These are phyloP conservation scores for Fusarium sp. DNA, from an alignment of 2,329 filamentous ascomycete species.

Conservation along the genomic window DNA sequence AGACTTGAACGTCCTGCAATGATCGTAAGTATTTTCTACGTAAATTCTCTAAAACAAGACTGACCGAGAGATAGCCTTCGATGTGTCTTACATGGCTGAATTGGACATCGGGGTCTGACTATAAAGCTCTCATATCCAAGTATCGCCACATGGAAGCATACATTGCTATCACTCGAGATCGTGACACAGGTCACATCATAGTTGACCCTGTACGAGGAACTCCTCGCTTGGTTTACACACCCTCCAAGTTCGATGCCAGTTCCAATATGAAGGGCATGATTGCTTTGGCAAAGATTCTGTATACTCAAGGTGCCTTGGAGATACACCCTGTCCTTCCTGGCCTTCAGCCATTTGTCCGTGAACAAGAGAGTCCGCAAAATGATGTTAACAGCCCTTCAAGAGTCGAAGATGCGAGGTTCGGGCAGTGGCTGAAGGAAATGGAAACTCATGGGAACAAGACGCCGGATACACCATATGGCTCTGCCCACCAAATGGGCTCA, in stretches of 20 bases:
- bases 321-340: neutral
- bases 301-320: neutral
- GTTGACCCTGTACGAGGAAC: neutral
- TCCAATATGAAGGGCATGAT: conserved; percentile 1
- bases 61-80: neutral
- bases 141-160: conserved; percentile 7
- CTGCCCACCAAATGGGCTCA: conserved; percentile 8
- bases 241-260: conserved; percentile 4
- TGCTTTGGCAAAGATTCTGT: conserved; percentile 3
- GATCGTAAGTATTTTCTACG: neutral
- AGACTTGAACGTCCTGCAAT: conserved; percentile 4
- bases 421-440: neutral
- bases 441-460: conserved; percentile 13
- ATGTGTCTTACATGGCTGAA: conserved; percentile 2
- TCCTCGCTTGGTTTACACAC: neutral
- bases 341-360: neutral
- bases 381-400: accelerated
- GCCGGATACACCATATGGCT: conserved; percentile 1
- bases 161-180: conserved; percentile 4
- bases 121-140: neutral
- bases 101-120: neutral
- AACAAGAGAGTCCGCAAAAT: neutral
- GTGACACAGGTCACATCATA: neutral
- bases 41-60: accelerated
- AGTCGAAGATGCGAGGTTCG: neutral